Conservation (phyloP, 2,329 filamentous ascomycete species). For the Xylaria sp. region DNA sequence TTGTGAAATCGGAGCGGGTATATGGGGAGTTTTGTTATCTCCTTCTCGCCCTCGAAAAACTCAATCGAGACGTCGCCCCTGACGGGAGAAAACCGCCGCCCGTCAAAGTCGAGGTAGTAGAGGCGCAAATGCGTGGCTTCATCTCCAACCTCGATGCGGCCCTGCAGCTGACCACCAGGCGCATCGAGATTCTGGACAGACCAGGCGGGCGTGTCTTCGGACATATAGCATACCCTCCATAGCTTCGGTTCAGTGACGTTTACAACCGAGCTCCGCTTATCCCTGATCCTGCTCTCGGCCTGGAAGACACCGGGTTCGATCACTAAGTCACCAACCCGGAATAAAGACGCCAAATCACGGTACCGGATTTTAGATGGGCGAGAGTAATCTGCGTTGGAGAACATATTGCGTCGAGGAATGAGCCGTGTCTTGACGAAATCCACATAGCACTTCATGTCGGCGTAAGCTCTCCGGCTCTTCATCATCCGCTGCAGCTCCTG, state of each 20-base stretch:
- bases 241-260: slow-evolving; percentile 35
- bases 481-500: slow-evolving; percentile 35
- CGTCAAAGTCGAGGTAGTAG: slow-evolving; percentile 39
- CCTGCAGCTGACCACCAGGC: slow-evolving; percentile 31
- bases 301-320: slow-evolving; percentile 32
- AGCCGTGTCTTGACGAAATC: slow-evolving; percentile 36
- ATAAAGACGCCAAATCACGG: slow-evolving; percentile 36
- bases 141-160: slow-evolving; percentile 20
- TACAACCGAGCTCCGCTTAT: slow-evolving; percentile 32
- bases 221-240: slow-evolving; percentile 38
- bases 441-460: slow-evolving; percentile 38
- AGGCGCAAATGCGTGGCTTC: slow-evolving; percentile 37
- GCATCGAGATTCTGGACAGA: slow-evolving; percentile 33
- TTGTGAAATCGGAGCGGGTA: slow-evolving; percentile 38
- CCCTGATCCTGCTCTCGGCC: slow-evolving; percentile 27
- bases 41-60: slow-evolving; percentile 36
- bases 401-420: slow-evolving; percentile 36
- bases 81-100: slow-evolving; percentile 35
- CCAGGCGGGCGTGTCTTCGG: slow-evolving; percentile 37
- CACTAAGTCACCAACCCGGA: slow-evolving; percentile 35
- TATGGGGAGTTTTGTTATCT: slow-evolving; percentile 38
- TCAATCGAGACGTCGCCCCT: slow-evolving; percentile 34
- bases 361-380: slow-evolving; percentile 32
- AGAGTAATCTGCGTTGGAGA: slow-evolving; percentile 22
- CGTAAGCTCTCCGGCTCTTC: slow-evolving; percentile 37